These are phyloP conservation scores for Vitis hybrid DNA, from an alignment of 177 flowering plant species.

Conservation along the genomic window DNA sequence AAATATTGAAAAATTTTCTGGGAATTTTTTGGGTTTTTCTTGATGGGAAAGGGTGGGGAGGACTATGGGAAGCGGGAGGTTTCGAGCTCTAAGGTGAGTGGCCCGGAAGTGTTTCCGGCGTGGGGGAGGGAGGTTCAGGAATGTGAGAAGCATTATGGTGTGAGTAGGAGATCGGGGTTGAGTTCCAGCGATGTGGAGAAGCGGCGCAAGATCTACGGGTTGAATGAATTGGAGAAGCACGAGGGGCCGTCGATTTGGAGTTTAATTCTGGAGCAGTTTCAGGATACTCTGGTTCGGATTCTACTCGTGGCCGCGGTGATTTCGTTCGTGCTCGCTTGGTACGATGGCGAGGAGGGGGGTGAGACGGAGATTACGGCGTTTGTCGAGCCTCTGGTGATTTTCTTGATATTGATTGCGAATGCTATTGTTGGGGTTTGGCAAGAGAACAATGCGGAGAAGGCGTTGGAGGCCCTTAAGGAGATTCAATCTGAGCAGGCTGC, in stretches of 20 bases:
- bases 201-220: constrained; percentile 30
- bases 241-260: constrained; percentile 49
- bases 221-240: constrained; percentile 47
- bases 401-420: constrained; percentile 54
- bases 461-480: constrained; percentile 59
- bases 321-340: constrained; percentile 59
- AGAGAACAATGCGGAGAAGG: constrained; percentile 66
- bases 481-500: constrained; percentile 55
- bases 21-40: neutral
- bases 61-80: constrained; percentile 22
- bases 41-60: constrained; percentile 44
- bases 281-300: constrained; percentile 56
- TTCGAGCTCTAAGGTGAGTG: neutral
- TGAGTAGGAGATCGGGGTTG: constrained; percentile 29
- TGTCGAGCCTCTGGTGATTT: constrained; percentile 65
- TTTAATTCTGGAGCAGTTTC: constrained; percentile 52
- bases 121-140: constrained; percentile 43
- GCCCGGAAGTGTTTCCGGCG: constrained; percentile 24
- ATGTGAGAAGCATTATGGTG: constrained; percentile 37
- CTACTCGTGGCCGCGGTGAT: constrained; percentile 48
- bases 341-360: constrained; percentile 58
- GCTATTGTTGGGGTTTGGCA: constrained; percentile 67
- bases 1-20: neutral
- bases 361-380: constrained; percentile 58
- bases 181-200: constrained; percentile 31